phyloP scores from a whole-genome alignment of 208 protist species.

The Acanthamoeba castellanii region DNA sequence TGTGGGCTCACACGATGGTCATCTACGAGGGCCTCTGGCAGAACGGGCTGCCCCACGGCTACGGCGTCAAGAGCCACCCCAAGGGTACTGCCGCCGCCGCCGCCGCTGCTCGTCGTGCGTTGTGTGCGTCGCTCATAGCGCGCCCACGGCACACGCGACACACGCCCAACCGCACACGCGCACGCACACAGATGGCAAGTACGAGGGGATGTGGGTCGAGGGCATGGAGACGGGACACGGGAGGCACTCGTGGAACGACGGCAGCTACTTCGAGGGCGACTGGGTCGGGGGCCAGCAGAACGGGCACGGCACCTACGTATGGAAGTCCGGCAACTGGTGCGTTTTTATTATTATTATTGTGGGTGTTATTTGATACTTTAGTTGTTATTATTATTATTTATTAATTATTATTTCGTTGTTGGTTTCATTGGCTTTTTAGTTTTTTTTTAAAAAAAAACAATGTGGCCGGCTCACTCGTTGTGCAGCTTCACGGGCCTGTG shows the following conservation, averaged over 20 bases:
- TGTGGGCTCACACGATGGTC: background rate
- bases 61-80: background rate
- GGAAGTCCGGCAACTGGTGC: background rate
- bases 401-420: no score
- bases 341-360: background rate
- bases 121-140: background rate
- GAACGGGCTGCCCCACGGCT: background rate
- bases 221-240: background rate
- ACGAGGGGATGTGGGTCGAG: background rate
- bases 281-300: background rate
- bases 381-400: no score
- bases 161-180: no score
- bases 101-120: no score
- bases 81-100: background rate
- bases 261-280: background rate
- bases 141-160: background rate
- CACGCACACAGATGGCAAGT: background rate
- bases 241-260: background rate
- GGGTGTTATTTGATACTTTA: no score
- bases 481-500: background rate
- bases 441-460: no score
- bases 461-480: background rate
- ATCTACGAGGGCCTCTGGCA: constrained; percentile 16
- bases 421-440: background rate
- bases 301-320: background rate